Evolutionary conservation across 2,329 filamentous ascomycete genomes (phyloP), one percentile per base, ranked within the genome.

Genomic region (Fusarium secorum): DNA sequence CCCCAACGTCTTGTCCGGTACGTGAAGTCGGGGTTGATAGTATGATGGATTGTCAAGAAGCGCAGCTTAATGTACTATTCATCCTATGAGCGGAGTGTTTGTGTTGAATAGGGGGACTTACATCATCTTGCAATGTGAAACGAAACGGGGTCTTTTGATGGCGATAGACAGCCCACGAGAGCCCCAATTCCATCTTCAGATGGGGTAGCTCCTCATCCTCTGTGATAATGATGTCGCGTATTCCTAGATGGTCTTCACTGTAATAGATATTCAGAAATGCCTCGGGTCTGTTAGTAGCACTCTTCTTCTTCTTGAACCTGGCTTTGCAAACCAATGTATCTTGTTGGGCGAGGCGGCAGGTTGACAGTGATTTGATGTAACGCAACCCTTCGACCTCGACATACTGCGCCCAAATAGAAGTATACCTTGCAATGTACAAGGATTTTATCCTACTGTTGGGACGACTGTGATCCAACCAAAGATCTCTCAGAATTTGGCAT

Each of bases 361-460:
- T 9, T 0, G 53, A 48, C 10, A 62, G 8, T 5, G 53, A 60
- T 22, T 18, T 22, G 17, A 62, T 20, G 1, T 62, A 49, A n/a
- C 18, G 14, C 2, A 7, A 11, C 3, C 54, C 59, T 33, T 61
- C 53, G 1, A 59, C 22, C 7, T 41, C 17, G 5, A 35, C 6
- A 24, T 59, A 11, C 2, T 59, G 35, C 13, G 38, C 28, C 59
- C 58, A 61, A 26, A 46, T 4, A 22, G 14, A 26, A 18, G 7
- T 20, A 33, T 18, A 2, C 14, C 24, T 35, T 28, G 9, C 11
- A 22, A 35, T 4, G 14, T 5, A 18, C 6, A 14, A 22, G 3
- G 18, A 2, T 15, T 18, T 9, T 0, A 11, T 15, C n/a, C 9
- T 5, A 3, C 9, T 8, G 7, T 22, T 2, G 1, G 13, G 22